Evolutionary conservation across 495 filamentous ascomycete species (phyloP).

Genomic region (Penicillium simplicissimum): DNA sequence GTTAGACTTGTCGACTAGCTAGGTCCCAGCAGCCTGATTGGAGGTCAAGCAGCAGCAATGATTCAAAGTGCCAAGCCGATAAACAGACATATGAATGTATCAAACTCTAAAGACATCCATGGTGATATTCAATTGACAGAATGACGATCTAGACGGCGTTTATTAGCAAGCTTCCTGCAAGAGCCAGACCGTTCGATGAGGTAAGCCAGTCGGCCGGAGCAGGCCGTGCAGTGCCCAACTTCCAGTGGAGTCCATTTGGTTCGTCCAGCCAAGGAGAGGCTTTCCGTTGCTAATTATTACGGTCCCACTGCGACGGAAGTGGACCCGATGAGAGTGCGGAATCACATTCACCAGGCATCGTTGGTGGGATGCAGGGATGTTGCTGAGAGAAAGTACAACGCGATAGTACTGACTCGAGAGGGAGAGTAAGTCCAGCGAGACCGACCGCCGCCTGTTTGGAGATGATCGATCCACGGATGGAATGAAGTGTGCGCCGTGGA

Average conservation of each 20-base stretch:
- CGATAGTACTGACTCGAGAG: neutral
- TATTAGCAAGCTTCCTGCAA: neutral
- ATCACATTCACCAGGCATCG: slow-evolving; percentile 7
- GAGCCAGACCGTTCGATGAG: slow-evolving; percentile 9
- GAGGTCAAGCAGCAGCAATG: too few relatives aligned
- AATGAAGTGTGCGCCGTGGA: neutral
- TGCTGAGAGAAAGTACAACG: neutral
- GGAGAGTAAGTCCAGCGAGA: too few relatives aligned
- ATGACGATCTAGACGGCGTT: slow-evolving; percentile 1
- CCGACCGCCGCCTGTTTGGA: neutral
- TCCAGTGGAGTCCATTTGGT: slow-evolving; percentile 6
- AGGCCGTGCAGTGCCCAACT: slow-evolving; percentile 6
- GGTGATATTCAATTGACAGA: too few relatives aligned
- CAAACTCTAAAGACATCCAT: neutral
- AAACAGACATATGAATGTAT: too few relatives aligned
- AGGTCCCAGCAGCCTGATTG: too few relatives aligned
- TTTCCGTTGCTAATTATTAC: slow-evolving; percentile 24
- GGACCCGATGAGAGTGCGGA: slow-evolving; percentile 4
- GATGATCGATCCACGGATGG: neutral
- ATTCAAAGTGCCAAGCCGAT: too few relatives aligned
- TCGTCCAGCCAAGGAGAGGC: slow-evolving; percentile 35
- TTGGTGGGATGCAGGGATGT: neutral
- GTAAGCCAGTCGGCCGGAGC: slow-evolving; percentile 13
- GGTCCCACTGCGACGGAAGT: slow-evolving; percentile 7
- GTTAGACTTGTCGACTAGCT: too few relatives aligned